Conservation (phyloP, 179 eudicot genomes). For the Beta corolliflora region DNA sequence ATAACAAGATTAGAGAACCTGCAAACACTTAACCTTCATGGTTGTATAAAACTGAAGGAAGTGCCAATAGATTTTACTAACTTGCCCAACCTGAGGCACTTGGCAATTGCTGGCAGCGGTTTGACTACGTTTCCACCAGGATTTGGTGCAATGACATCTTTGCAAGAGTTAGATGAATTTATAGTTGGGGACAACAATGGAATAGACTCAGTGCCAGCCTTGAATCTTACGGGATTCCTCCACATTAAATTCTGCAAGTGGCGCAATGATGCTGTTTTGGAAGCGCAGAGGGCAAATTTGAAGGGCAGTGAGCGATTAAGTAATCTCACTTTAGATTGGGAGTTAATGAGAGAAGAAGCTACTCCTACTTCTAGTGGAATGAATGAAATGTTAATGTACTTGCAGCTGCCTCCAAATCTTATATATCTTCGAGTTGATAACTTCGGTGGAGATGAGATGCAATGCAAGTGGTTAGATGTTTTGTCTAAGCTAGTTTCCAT, state of each 20-base stretch:
- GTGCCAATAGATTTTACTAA: conserved; percentile 22
- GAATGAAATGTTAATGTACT: not conserved
- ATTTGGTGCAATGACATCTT: conserved; percentile 13
- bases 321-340: too few relatives aligned
- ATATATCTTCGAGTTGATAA: not conserved
- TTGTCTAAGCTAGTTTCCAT: conserved; percentile 1
- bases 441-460: not conserved
- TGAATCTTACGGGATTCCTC: not conserved
- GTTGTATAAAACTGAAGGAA: not conserved
- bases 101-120: not conserved
- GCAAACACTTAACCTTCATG: conserved; percentile 17
- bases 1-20: conserved; percentile 23
- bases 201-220: not conserved
- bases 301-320: not conserved
- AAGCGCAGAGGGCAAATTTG: not conserved
- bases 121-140: conserved; percentile 7
- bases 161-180: conserved; percentile 14
- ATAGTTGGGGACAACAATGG: conserved; percentile 7
- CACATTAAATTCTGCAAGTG: not conserved
- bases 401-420: conserved; percentile 14
- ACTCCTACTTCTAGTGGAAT: not conserved
- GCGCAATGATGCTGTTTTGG: not conserved
- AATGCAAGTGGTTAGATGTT: not conserved
- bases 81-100: conserved; percentile 18
- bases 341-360: not conserved